Evolutionary conservation across 768 basidiomycete species (phyloP).

Genomic region (Auricularia cornea): DNA sequence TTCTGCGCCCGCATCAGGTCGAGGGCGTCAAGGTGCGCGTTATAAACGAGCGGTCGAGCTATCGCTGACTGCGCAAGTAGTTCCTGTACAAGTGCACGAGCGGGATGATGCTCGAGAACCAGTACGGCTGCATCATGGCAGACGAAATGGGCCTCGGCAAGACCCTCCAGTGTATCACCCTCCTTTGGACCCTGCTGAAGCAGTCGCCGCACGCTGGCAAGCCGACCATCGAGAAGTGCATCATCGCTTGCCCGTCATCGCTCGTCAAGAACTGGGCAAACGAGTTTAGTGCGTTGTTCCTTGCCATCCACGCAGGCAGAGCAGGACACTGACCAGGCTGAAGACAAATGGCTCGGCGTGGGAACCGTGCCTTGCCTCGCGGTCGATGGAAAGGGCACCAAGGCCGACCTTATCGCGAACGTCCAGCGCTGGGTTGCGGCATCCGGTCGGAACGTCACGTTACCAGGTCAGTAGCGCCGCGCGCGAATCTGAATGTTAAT

Average conservation of each 20-base stretch:
- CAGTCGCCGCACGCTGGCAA: slow-evolving; percentile 87
- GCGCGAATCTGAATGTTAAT: background rate
- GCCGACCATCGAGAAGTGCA: slow-evolving; percentile 89
- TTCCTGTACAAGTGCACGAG: slow-evolving; percentile 94
- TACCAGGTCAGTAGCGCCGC: slow-evolving; percentile 57
- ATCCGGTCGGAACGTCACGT: slow-evolving; percentile 79
- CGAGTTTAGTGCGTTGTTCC: slow-evolving; percentile 61
- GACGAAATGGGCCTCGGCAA: slow-evolving; percentile 99
- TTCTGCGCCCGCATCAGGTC: slow-evolving; percentile 93
- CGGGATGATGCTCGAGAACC: slow-evolving; percentile 84
- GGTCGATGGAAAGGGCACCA: slow-evolving; percentile 87
- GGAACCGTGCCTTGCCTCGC: slow-evolving; percentile 75
- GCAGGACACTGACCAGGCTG: background rate
- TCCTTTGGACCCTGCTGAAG: slow-evolving; percentile 91
- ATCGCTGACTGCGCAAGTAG: slow-evolving; percentile 30
- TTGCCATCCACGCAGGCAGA: background rate
- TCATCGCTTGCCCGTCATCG: slow-evolving; percentile 95
- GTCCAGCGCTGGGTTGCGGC: slow-evolving; percentile 89
- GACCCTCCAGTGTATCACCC: slow-evolving; percentile 91
- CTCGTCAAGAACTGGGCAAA: slow-evolving; percentile 99
- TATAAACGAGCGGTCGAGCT: too few species aligned
- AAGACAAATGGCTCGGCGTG: slow-evolving; percentile 94
- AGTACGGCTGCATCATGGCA: slow-evolving; percentile 90
- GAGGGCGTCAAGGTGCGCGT: slow-evolving; percentile 86
- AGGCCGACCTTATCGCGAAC: slow-evolving; percentile 65